Evolutionary conservation across 495 filamentous ascomycete genomes (phyloP), one percentile per base, ranked within the genome.

Genomic region (Xylaria longipes): DNA sequence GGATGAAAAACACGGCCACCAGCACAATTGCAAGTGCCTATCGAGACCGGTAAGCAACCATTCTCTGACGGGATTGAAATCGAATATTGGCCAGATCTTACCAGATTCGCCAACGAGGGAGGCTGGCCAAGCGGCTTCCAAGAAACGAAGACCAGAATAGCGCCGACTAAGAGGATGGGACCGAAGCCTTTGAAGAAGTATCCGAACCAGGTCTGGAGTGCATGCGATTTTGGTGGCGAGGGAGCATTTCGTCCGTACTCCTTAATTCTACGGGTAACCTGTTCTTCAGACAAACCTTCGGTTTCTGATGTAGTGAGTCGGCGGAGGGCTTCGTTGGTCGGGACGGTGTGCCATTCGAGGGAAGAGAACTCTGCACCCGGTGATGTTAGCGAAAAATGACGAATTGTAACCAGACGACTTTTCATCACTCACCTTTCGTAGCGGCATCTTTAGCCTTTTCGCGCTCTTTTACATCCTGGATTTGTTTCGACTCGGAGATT

Each of bases 161-260:
- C 81, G 17, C 89, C 90, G 39, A 88, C 76, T 6, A 91, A 81
- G 7, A 93, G 85, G 35, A 93, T 84, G 3, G 87, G 84, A 3
- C 91, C 89, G 73, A 93, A 93, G 27, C 91, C 91, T 63, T 88
- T 89, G 76, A 92, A 93, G 76, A 93, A 86, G 76, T 94, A 93
- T 27, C 85, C 85, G 8, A 93, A 82, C 29, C 87, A 85, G 72
- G 89, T 87, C 52, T 82, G 81, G 64, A 89, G 70, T 29, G 84
- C 85, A 64, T 84, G 87, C 17, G 90, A 89, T 1, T 86, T 79
- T 39, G 89, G 87, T 0, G 87, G 86, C 17, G 89, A 84, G 33
- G 88, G 87, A 8, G 86, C 82, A 72, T 94, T 94, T 57, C 80
- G 84, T 5, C 91, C 90, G 78, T 90, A 87, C 56, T 88, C 82